Evolutionary conservation across 257 asterid species (phyloP).

Genomic region (Ligustrum vulgare): DNA sequence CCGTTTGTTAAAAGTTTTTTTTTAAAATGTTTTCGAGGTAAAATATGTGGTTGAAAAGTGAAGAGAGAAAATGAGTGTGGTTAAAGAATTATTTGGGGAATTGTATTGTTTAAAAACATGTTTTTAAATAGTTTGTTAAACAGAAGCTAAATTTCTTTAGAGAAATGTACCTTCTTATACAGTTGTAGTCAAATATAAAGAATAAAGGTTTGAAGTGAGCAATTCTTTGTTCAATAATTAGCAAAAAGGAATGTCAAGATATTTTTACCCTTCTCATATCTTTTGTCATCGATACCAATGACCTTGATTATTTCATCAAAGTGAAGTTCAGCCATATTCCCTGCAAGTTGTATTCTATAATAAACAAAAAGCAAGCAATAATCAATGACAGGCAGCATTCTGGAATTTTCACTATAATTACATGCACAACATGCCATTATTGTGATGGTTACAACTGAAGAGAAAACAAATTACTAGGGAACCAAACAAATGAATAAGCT

Average conservation of each 20-base stretch:
- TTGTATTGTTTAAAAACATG: too few species aligned
- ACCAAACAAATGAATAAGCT: neutral
- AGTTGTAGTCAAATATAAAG: neutral
- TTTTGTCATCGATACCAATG: slow-evolving; percentile 44
- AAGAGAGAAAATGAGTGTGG: too few species aligned
- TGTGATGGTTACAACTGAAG: neutral
- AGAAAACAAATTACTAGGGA: neutral
- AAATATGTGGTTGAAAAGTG: too few species aligned
- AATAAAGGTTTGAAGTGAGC: neutral
- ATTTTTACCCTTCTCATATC: slow-evolving; percentile 65
- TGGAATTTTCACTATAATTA: neutral
- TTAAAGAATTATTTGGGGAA: too few species aligned
- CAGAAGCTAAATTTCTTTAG: neutral
- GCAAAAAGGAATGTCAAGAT: neutral
- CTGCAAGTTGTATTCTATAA: neutral
- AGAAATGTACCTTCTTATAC: neutral
- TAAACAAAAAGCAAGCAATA: neutral
- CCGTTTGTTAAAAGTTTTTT: too few species aligned
- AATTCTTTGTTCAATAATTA: neutral
- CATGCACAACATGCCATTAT: neutral
- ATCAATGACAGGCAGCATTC: neutral
- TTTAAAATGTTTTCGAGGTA: too few species aligned
- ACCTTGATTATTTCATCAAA: slow-evolving; percentile 66
- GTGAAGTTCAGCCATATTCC: slow-evolving; percentile 45
- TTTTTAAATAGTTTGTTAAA: too few species aligned